Percentiles rank a stretch among this genome's conserved stretches.
Evolutionary conservation across 768 basidiomycete species (phyloP).

Genomic region (Lentinula sp.): DNA sequence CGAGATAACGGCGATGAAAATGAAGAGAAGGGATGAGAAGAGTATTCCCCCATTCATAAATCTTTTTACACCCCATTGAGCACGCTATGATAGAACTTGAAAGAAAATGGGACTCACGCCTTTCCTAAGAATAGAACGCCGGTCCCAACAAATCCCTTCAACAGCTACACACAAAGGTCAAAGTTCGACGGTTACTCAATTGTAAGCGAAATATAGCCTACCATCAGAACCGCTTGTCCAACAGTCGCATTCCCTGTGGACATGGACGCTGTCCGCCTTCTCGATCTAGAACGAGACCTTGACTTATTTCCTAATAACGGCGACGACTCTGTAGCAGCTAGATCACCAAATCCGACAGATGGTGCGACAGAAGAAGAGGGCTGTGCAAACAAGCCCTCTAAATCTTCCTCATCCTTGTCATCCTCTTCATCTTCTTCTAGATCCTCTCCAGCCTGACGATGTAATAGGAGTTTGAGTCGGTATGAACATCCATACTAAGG

Average conservation of each 20-base stretch:
- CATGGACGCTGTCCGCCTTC: constrained; percentile 52
- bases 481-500: background rate
- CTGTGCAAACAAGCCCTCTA: constrained; percentile 6
- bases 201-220: constrained; percentile 23
- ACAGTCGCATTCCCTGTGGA: constrained; percentile 83
- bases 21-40: constrained; percentile 76
- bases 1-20: constrained; percentile 79
- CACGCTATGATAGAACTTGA: background rate
- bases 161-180: constrained; percentile 41
- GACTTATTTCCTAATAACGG: constrained; percentile 43
- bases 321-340: background rate
- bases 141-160: constrained; percentile 94
- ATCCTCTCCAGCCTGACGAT: constrained; percentile 77
- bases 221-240: constrained; percentile 91
- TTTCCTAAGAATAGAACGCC: constrained; percentile 95
- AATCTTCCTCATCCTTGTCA: constrained; percentile 36
- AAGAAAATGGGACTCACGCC: constrained; percentile 42
- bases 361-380: background rate
- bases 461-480: constrained; percentile 6
- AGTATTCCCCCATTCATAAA: constrained; percentile 95
- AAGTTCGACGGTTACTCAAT: constrained; percentile 1
- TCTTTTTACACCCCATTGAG: constrained; percentile 28
- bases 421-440: constrained; percentile 89
- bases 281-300: constrained; percentile 46
- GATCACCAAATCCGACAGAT: constrained; percentile 24